Percentiles rank a stretch among this genome's conserved stretches.
These are phyloP conservation scores for Parasitella parasitica DNA, from an alignment of 371 early-diverging fungal genomes.

Conservation along the genomic window DNA sequence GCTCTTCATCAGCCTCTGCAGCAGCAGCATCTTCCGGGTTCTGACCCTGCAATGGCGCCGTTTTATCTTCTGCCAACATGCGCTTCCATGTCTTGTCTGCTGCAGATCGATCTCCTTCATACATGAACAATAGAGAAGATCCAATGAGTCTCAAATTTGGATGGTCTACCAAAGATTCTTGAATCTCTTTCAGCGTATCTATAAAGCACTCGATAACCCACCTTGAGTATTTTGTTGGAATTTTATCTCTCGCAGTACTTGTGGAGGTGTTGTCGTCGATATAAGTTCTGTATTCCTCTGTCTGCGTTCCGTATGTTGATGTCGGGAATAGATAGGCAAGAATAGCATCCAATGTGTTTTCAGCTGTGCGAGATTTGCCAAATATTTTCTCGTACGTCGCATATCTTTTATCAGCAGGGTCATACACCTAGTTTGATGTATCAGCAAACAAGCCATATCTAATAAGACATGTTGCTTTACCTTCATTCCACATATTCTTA, in stretches of 20 bases:
- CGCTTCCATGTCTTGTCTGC: slow-evolving; percentile 48
- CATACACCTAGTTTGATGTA: slow-evolving; percentile 34
- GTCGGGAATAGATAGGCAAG: slow-evolving; percentile 47
- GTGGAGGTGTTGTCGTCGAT: background rate
- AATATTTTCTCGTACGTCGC: slow-evolving; percentile 43
- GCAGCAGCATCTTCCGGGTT: slow-evolving; percentile 29
- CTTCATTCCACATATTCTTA: slow-evolving; percentile 67
- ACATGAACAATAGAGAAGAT: slow-evolving; percentile 70
- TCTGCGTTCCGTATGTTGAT: slow-evolving; percentile 29
- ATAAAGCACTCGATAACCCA: slow-evolving; percentile 66
- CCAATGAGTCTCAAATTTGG: slow-evolving; percentile 60
- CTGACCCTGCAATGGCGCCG: background rate
- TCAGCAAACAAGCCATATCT: background rate
- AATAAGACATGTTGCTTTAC: slow-evolving; percentile 24
- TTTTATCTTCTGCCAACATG: slow-evolving; percentile 41
- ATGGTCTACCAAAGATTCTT: slow-evolving; percentile 37
- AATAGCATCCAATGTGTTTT: slow-evolving; percentile 47
- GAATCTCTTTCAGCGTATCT: slow-evolving; percentile 56
- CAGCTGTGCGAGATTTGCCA: slow-evolving; percentile 43
- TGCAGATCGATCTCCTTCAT: slow-evolving; percentile 64
- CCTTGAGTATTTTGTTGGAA: slow-evolving; percentile 37
- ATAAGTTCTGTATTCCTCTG: slow-evolving; percentile 9
- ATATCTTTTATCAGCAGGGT: slow-evolving; percentile 37
- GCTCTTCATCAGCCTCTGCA: slow-evolving; percentile 50
- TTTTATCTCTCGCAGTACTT: background rate